Evolutionary conservation across 257 asterid genomes (phyloP), one percentile per base, ranked within the genome.

Genomic region (Apocynum venetum): DNA sequence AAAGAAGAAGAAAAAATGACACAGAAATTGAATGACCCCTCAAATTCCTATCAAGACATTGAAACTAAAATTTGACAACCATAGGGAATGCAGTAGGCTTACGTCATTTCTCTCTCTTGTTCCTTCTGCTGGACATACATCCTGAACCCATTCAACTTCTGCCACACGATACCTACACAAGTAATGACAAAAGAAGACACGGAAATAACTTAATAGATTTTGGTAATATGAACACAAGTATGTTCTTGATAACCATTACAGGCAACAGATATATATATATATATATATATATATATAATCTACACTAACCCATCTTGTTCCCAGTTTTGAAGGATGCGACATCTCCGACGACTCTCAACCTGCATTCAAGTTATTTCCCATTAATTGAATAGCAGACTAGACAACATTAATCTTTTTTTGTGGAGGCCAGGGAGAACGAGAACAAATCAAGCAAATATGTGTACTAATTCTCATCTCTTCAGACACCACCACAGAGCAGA

Each of bases 261-360:
- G 59, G 60, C 13, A 57, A 8, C 5, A 15, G 31, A 25, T 25
- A 25, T 25, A 25, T 25, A 25, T 25, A 25, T 25, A 25, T 25
- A 25, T 25, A 25, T 25, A 25, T 25, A 25, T 25, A 25, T 25
- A 20, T 53, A 76, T 46, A 15, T 64, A 79, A 15, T 25, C 20
- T 59, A 77, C 76, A 76, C 85, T 89, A 81, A 96, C 99, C 99
- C 98, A 65, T 96, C 99, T 87, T 96, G 99, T 84, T 87, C 96
- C 98, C 98, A 91, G 80, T 87, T 83, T 43, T 80, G 97, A 80
- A 89, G 61, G 55, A 93, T 88, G 76, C 83, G 92, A 77, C 96
- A 96, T 91, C 99, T 90, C 71, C 98, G 84, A 59, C 96, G 95
- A 82, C 99, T 90, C 88, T 96, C 95, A 83, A 93, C 90, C 99